Percentiles rank a stretch among this genome's conserved stretches.
Evolutionary conservation across 2,329 filamentous ascomycete genomes (phyloP).

Genomic region (Tolypocladium inflatum): DNA sequence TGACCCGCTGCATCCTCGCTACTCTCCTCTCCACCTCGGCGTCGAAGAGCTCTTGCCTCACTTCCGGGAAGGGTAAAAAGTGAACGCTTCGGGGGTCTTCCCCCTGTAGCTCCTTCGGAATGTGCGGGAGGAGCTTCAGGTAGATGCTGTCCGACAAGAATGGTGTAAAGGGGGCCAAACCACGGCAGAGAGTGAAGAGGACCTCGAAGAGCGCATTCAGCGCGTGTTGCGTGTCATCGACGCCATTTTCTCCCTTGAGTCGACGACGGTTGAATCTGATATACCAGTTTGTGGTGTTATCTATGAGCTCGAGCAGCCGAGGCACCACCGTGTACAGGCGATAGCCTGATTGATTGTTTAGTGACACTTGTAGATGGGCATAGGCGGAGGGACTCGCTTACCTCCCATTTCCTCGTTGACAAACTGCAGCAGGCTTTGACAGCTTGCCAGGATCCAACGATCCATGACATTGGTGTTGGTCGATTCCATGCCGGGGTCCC

Average conservation of each 20-base stretch:
- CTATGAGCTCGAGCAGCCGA: slow-evolving; percentile 71
- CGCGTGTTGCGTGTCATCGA: slow-evolving; percentile 80
- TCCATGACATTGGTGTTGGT: slow-evolving; percentile 90
- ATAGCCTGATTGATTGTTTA: slow-evolving; percentile 37
- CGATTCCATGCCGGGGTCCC: slow-evolving; percentile 65
- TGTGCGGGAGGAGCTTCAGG: slow-evolving; percentile 68
- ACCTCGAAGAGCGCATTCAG: slow-evolving; percentile 93
- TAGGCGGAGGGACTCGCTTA: slow-evolving; percentile 24
- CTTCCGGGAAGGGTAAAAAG: slow-evolving; percentile 83
- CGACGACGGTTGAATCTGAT: slow-evolving; percentile 89
- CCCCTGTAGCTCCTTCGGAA: slow-evolving; percentile 59
- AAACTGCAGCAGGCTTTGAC: slow-evolving; percentile 82
- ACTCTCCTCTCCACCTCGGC: slow-evolving; percentile 78
- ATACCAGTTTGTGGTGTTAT: slow-evolving; percentile 98
- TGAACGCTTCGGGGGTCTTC: slow-evolving; percentile 81
- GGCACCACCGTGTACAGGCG: slow-evolving; percentile 88
- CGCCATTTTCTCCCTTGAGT: slow-evolving; percentile 79
- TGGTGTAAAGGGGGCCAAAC: slow-evolving; percentile 87
- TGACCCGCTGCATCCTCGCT: slow-evolving; percentile 87
- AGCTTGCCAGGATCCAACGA: slow-evolving; percentile 86
- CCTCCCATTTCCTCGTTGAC: slow-evolving; percentile 87
- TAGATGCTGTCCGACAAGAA: slow-evolving; percentile 97
- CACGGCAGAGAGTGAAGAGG: slow-evolving; percentile 77
- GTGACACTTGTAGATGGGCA: background rate
- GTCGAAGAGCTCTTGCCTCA: slow-evolving; percentile 82